phyloP scores from a whole-genome alignment of 495 filamentous ascomycete genomes.

The Neurospora discreta region DNA sequence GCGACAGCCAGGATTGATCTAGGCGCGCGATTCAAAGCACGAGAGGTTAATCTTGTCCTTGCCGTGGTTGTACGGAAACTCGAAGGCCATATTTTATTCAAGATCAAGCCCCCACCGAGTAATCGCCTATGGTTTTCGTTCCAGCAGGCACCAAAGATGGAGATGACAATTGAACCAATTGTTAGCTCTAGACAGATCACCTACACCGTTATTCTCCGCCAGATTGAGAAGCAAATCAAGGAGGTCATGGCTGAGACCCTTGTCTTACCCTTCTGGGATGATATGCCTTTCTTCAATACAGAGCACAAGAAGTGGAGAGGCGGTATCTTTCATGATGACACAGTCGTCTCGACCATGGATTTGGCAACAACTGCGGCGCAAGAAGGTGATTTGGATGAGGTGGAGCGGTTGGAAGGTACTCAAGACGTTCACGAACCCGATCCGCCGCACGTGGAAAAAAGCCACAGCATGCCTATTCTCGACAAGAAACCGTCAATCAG shows the following conservation, averaged over 20 bases:
- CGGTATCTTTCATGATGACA: conserved; percentile 68
- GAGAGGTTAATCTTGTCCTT: conserved; percentile 82
- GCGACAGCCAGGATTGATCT: conserved; percentile 86
- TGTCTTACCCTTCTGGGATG: conserved; percentile 93
- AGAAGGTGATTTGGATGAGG: conserved; percentile 43
- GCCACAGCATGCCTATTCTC: conserved; percentile 37
- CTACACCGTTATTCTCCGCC: conserved; percentile 77
- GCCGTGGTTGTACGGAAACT: conserved; percentile 78
- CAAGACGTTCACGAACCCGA: conserved; percentile 17
- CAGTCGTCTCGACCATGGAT: conserved; percentile 20
- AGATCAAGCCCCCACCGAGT: conserved; percentile 89
- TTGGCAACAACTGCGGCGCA: conserved; percentile 43
- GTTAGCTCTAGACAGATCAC: conserved; percentile 93
- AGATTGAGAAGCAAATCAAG: conserved; percentile 88
- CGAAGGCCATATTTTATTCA: conserved; percentile 72
- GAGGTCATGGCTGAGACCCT: conserved; percentile 87
- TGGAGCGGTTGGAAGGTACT: conserved; percentile 29
- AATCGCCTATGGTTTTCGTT: conserved; percentile 94
- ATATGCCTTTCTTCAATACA: conserved; percentile 79
- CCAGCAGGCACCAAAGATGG: conserved; percentile 81
- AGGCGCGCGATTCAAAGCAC: conserved; percentile 73
- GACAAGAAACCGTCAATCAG: conserved; percentile 19
- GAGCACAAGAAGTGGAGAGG: conserved; percentile 65
- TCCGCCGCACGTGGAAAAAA: conserved; percentile 45
- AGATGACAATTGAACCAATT: conserved; percentile 85